Conservation (phyloP, 2,329 filamentous ascomycete genomes). For the Colletotrichum siamense region DNA sequence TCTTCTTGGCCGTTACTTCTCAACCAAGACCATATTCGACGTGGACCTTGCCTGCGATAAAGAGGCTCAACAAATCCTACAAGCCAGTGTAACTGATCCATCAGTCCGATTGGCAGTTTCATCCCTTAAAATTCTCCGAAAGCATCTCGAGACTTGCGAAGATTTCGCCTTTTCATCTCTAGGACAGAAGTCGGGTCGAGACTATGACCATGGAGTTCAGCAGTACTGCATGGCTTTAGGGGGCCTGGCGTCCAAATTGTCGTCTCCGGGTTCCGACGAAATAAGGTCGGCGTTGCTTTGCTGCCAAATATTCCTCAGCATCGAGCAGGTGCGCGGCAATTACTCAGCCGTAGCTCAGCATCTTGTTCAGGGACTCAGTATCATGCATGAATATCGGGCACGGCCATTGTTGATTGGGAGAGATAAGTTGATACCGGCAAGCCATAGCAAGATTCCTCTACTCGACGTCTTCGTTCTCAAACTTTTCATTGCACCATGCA, state of each 20-base stretch:
- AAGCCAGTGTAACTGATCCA: constrained; percentile 39
- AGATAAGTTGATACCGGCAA: constrained; percentile 34
- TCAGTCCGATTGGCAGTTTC: constrained; percentile 42
- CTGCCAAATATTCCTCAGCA: constrained; percentile 53
- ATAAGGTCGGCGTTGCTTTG: constrained; percentile 47
- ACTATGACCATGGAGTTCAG: constrained; percentile 39
- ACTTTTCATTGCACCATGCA: constrained; percentile 46
- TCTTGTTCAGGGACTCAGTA: constrained; percentile 46
- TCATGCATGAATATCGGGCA: constrained; percentile 45
- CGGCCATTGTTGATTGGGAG: constrained; percentile 35
- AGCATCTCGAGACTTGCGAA: constrained; percentile 40
- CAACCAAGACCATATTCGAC: constrained; percentile 46
- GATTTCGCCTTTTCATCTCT: constrained; percentile 26
- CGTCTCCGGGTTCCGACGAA: constrained; percentile 30
- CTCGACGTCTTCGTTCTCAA: constrained; percentile 49
- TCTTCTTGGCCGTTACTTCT: constrained; percentile 43
- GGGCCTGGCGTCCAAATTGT: constrained; percentile 43
- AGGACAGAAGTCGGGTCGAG: constrained; percentile 25
- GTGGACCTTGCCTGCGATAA: constrained; percentile 40
- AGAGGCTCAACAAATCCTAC: constrained; percentile 45
- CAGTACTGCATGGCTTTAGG: constrained; percentile 47
- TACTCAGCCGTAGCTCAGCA: constrained; percentile 47
- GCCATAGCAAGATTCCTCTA: constrained; percentile 37
- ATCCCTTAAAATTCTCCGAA: constrained; percentile 44
- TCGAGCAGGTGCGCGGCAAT: constrained; percentile 47